These are phyloP conservation scores for Fusarium virguliforme DNA, from an alignment of 2,329 filamentous ascomycete genomes.

Conservation along the genomic window DNA sequence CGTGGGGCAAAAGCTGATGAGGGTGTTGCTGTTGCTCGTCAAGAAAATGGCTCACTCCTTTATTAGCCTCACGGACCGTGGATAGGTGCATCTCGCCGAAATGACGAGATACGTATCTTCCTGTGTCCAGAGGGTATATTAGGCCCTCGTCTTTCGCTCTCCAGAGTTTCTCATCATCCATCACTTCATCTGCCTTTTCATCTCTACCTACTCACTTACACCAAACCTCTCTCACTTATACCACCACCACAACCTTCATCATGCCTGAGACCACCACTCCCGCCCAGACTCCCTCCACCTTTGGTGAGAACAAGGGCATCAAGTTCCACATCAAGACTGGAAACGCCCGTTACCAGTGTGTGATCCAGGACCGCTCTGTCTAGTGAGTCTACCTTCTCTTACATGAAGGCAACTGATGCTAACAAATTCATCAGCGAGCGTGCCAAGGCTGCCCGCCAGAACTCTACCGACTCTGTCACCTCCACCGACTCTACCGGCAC, in stretches of 20 bases:
- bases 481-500: conserved; percentile 53
- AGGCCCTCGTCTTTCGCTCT: conserved; percentile 33
- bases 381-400: conserved; percentile 58
- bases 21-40: conserved; percentile 34
- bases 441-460: conserved; percentile 57
- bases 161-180: neutral
- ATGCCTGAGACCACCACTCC: conserved; percentile 45
- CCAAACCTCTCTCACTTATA: conserved; percentile 22
- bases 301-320: conserved; percentile 61
- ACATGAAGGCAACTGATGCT: conserved; percentile 8
- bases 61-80: conserved; percentile 46
- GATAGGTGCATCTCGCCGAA: conserved; percentile 34
- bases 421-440: conserved; percentile 57
- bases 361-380: conserved; percentile 61
- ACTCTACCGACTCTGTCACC: conserved; percentile 56
- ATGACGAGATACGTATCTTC: conserved; percentile 49
- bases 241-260: conserved; percentile 33
- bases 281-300: conserved; percentile 39
- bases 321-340: conserved; percentile 65
- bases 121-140: conserved; percentile 48
- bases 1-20: conserved; percentile 49
- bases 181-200: conserved; percentile 2
- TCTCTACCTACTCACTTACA: conserved; percentile 27
- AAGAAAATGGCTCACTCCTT: conserved; percentile 52
- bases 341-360: conserved; percentile 58